A percentile compares a stretch with the other conserved stretches of the same genome.
These are phyloP conservation scores for Danielia oregonensis DNA, from an alignment of 805 yeast species.

Conservation along the genomic window DNA sequence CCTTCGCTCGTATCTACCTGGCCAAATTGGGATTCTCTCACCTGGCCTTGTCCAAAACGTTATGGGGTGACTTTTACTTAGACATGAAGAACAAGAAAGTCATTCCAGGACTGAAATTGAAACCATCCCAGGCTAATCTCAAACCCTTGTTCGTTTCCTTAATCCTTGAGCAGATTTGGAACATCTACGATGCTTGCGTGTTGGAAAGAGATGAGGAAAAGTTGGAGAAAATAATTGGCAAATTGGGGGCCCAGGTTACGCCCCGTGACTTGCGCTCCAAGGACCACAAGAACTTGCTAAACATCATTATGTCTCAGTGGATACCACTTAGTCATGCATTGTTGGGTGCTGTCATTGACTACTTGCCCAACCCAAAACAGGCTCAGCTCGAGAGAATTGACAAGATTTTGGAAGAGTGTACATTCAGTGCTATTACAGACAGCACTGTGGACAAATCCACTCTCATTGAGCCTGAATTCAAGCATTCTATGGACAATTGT, in stretches of 20 bases:
- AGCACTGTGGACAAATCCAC: conserved; percentile 25
- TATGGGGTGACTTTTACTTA: conserved; percentile 92
- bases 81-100: conserved; percentile 90
- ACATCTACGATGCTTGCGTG: conserved; percentile 71
- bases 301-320: conserved; percentile 85
- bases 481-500: conserved; percentile 60
- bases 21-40: conserved; percentile 81
- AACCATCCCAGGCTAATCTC: conserved; percentile 45
- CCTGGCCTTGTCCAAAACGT: conserved; percentile 71
- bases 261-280: conserved; percentile 79
- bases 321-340: conserved; percentile 87
- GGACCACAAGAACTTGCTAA: conserved; percentile 62
- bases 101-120: conserved; percentile 59
- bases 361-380: conserved; percentile 74
- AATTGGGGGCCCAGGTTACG: conserved; percentile 62
- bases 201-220: conserved; percentile 64
- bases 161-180: conserved; percentile 89
- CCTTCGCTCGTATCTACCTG: conserved; percentile 83
- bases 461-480: conserved; percentile 46
- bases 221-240: conserved; percentile 67
- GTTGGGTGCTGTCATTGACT: conserved; percentile 77
- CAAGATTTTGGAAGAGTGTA: conserved; percentile 47
- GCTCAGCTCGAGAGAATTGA: conserved; percentile 76
- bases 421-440: conserved; percentile 50
- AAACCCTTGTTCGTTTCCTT: conserved; percentile 86